Conservation (phyloP, 164 flowering plant genomes). For the Litsea cubeba region DNA sequence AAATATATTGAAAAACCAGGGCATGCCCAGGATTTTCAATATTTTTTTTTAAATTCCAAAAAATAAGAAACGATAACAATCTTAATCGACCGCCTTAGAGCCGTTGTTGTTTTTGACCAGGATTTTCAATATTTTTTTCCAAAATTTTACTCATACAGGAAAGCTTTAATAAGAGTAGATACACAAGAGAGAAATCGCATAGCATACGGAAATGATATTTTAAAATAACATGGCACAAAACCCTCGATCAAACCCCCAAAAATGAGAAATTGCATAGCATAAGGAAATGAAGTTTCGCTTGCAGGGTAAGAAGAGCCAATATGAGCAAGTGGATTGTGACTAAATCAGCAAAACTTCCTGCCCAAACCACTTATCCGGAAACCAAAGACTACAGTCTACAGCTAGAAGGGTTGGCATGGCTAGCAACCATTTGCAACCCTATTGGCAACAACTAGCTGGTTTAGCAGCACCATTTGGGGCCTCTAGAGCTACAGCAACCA, state of each 20-base stretch:
- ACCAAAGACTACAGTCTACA: conserved; percentile 3
- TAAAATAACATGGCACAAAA: not conserved
- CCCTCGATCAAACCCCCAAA: conserved; percentile 3
- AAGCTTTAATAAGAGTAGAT: not conserved
- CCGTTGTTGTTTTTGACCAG: too few species aligned
- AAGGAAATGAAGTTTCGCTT: not conserved
- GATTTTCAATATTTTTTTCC: too few species aligned
- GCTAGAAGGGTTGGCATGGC: not conserved
- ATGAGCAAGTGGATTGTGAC: not conserved
- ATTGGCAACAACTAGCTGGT: conserved; percentile 26
- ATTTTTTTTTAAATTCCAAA: too few species aligned
- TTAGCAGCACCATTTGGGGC: conserved; percentile 32
- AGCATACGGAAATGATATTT: not conserved
- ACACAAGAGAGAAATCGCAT: not conserved
- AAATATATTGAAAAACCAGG: too few species aligned
- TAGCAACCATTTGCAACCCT: conserved; percentile 46
- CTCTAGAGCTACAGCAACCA: conserved; percentile 31
- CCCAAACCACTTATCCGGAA: conserved; percentile 10
- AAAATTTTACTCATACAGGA: not conserved
- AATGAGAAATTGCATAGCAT: too few species aligned
- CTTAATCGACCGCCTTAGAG: too few species aligned
- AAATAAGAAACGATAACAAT: too few species aligned
- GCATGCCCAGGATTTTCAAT: too few species aligned
- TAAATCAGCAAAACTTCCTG: conserved; percentile 13
- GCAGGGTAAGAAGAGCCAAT: not conserved